Percentiles rank a stretch among this genome's conserved stretches.
These are phyloP conservation scores for Porogramme epimiltina DNA, from an alignment of 1,284 basidiomycete species.

Conservation along the genomic window DNA sequence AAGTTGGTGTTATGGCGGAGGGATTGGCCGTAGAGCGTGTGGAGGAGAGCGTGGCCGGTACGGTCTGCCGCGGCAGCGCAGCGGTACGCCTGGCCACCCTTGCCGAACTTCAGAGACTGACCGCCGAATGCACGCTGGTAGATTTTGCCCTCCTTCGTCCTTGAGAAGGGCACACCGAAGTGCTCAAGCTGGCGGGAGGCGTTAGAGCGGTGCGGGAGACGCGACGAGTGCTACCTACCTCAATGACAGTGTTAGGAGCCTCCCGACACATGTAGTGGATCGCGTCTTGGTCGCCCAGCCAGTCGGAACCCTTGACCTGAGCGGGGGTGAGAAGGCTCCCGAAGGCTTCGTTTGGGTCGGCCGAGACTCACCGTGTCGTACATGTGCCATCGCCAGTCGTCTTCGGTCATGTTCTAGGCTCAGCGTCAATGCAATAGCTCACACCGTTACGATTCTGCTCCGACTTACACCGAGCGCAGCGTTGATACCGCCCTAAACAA, in stretches of 20 bases:
- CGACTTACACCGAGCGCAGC: slow-evolving; percentile 90
- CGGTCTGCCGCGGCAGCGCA: slow-evolving; percentile 99
- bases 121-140: slow-evolving; percentile 99
- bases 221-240: slow-evolving; percentile 50
- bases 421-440: not conserved
- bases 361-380: slow-evolving; percentile 84
- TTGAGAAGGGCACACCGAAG: slow-evolving; percentile 98
- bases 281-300: slow-evolving; percentile 99
- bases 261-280: slow-evolving; percentile 99
- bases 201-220: not conserved
- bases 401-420: slow-evolving; percentile 95
- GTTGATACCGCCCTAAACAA: slow-evolving; percentile 90
- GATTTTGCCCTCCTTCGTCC: slow-evolving; percentile 99
- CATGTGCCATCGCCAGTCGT: slow-evolving; percentile 99
- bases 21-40: slow-evolving; percentile 99
- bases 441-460: not conserved
- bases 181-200: slow-evolving; percentile 85
- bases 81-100: slow-evolving; percentile 99
- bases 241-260: slow-evolving; percentile 91
- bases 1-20: slow-evolving; percentile 99
- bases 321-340: slow-evolving; percentile 5
- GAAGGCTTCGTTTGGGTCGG: not conserved
- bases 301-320: slow-evolving; percentile 98
- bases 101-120: slow-evolving; percentile 96
- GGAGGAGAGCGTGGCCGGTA: slow-evolving; percentile 97